These are phyloP conservation scores for Ceratocystis smalleyi DNA, from an alignment of 2,329 filamentous ascomycete genomes.

Conservation along the genomic window DNA sequence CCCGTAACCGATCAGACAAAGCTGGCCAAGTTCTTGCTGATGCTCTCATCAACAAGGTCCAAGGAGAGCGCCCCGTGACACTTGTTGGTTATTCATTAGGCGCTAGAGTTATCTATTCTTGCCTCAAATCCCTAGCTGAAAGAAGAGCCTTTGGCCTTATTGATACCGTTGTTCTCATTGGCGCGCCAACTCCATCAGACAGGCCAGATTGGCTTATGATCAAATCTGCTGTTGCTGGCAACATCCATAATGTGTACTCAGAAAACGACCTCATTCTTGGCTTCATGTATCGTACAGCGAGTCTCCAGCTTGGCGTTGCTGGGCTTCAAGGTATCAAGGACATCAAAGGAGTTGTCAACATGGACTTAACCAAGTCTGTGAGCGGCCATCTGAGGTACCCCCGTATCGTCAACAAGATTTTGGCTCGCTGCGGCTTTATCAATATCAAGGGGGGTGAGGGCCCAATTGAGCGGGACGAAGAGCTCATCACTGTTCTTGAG, in stretches of 20 bases:
- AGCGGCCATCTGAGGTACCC: constrained; percentile 40
- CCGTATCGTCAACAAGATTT: constrained; percentile 34
- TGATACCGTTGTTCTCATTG: constrained; percentile 70
- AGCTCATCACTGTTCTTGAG: constrained; percentile 20
- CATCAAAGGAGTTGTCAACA: constrained; percentile 48
- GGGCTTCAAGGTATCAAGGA: constrained; percentile 59
- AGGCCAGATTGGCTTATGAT: constrained; percentile 59
- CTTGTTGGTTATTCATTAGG: constrained; percentile 71
- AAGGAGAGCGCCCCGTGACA: constrained; percentile 67
- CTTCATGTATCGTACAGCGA: constrained; percentile 74
- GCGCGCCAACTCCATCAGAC: constrained; percentile 60
- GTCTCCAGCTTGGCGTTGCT: constrained; percentile 66
- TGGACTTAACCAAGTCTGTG: constrained; percentile 38
- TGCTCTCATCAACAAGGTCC: constrained; percentile 63
- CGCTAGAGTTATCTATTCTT: constrained; percentile 68
- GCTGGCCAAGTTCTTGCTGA: constrained; percentile 68
- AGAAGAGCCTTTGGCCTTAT: constrained; percentile 69
- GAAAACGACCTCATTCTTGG: constrained; percentile 76
- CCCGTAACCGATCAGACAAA: constrained; percentile 62
- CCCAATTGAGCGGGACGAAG: constrained; percentile 36
- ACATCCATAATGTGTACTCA: constrained; percentile 77
- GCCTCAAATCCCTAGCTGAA: constrained; percentile 60
- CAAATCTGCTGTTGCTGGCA: constrained; percentile 61
- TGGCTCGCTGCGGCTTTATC: constrained; percentile 37
- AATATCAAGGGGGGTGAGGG: constrained; percentile 30